These are phyloP conservation scores for Dianthus caryophyllus DNA, from an alignment of 148 eudicot genomes.

Conservation along the genomic window DNA sequence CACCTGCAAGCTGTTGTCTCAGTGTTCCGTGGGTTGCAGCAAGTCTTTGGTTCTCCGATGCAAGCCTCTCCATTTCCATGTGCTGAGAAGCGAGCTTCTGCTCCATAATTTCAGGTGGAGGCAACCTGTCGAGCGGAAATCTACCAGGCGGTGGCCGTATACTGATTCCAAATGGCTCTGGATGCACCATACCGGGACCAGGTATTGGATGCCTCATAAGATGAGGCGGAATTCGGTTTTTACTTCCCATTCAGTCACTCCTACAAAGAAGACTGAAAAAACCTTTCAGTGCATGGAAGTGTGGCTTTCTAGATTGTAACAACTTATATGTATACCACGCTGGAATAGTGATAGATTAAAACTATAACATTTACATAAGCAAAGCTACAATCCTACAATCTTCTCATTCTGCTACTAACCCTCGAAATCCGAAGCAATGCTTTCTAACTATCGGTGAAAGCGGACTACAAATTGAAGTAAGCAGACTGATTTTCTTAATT, in stretches of 20 bases:
- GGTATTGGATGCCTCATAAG: constrained; percentile 67
- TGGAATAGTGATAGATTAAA: background rate
- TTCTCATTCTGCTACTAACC: no score
- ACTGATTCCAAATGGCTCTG: constrained; percentile 38
- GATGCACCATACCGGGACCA: constrained; percentile 55
- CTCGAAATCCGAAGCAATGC: no score
- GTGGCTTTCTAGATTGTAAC: background rate
- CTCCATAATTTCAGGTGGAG: constrained; percentile 82
- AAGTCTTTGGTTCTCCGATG: constrained; percentile 83
- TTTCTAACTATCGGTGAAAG: background rate
- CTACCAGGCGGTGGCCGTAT: constrained; percentile 60
- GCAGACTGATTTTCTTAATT: background rate
- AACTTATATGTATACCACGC: background rate
- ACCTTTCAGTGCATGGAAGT: background rate
- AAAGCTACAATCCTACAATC: no score
- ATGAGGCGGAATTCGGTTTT: constrained; percentile 84
- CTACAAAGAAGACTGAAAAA: background rate
- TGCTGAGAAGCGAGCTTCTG: constrained; percentile 83
- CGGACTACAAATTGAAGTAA: background rate
- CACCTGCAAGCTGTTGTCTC: constrained; percentile 87
- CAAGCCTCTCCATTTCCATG: constrained; percentile 76
- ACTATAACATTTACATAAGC: no score
- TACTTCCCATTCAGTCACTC: constrained; percentile 63
- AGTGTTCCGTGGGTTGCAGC: constrained; percentile 82
- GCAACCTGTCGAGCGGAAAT: constrained; percentile 76